Evolutionary conservation across 2,329 filamentous ascomycete species (phyloP), one percentile per base, ranked within the genome.

Genomic region (Rhinocladiella mackenziei): DNA sequence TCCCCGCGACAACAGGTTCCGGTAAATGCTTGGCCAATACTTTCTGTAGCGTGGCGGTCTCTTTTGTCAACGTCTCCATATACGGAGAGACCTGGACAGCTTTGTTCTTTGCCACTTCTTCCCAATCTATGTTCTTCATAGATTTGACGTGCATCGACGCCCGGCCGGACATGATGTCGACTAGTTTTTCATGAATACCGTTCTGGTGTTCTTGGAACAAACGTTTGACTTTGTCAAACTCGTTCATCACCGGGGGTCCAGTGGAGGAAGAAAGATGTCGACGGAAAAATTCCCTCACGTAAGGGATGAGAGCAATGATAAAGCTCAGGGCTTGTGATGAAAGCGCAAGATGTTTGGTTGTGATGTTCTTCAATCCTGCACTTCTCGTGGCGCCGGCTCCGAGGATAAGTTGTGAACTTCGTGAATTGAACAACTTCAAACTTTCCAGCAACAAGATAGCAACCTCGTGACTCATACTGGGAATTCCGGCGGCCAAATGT

Each of bases 361-460:
- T 95, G 62, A 98, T 98, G 60, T 96, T 96, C 63, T 89, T 95
- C 14, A 98, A 72, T 0, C 91, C 91, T 1, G 89, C 92, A 17
- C 85, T 89, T 25, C 81, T 76, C 4, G 87, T 96, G 3, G 92
- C 92, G 3, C 92, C 92, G 1, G 92, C 92, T 1, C 92, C 92
- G 5, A 98, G 80, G 53, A 98, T 96, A 45, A 98, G 77, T 62
- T 98, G 92, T n/a, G 86, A 94, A 45, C 89, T 89, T 14, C 92
- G 84, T 2, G 89, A 96, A 65, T 98, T 96, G 74, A 97, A 98
- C 3, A 94, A 75, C 54, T 92, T 86, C 10, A 97, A 75, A 60
- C 94, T 94, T 15, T 92, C 83, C 30, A 96, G 73, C 8, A 98
- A 76, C 0, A 82, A 83, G 2, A 78, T 72, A 0, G 87, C 55